phyloP scores from a whole-genome alignment of 73 alveolate genomes.

The Paraurostyla sp. region DNA sequence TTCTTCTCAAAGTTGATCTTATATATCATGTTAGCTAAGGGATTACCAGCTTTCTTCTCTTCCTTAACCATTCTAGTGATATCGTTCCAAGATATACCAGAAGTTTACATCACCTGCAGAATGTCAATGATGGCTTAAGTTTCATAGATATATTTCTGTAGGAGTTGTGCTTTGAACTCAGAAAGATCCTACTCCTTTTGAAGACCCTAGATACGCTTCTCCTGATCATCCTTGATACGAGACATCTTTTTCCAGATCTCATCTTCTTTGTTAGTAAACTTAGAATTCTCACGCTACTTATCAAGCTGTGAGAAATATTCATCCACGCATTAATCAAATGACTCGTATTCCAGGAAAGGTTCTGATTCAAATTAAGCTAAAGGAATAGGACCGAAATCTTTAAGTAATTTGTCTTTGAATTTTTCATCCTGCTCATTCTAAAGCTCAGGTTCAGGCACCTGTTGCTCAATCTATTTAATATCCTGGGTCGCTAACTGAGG shows the following conservation, averaged over 20 bases:
- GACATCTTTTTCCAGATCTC: slow-evolving; percentile 86
- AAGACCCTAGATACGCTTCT: slow-evolving; percentile 81
- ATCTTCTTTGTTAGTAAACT: slow-evolving; percentile 47
- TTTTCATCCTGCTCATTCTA: slow-evolving; percentile 41
- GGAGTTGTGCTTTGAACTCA: slow-evolving; percentile 82
- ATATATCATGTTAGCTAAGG: slow-evolving; percentile 85
- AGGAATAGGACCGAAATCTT: slow-evolving; percentile 80
- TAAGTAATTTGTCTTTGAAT: slow-evolving; percentile 57
- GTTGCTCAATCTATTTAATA: slow-evolving; percentile 63
- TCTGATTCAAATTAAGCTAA: slow-evolving; percentile 66
- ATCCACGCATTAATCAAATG: slow-evolving; percentile 83
- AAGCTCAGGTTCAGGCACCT: neutral
- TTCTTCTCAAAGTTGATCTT: slow-evolving; percentile 82
- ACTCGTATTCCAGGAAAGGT: slow-evolving; percentile 69
- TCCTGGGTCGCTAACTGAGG: neutral
- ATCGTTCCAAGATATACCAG: slow-evolving; percentile 91
- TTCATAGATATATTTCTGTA: slow-evolving; percentile 78
- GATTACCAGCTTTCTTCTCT: slow-evolving; percentile 88
- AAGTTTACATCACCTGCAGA: slow-evolving; percentile 66
- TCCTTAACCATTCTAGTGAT: slow-evolving; percentile 89
- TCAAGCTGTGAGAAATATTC: slow-evolving; percentile 81
- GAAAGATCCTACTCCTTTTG: slow-evolving; percentile 82
- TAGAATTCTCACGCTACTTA: slow-evolving; percentile 75
- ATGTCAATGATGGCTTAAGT: slow-evolving; percentile 85
- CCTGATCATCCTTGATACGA: slow-evolving; percentile 86